Conservation (phyloP, 805 yeast genomes). For the Blastobotrys americana region DNA sequence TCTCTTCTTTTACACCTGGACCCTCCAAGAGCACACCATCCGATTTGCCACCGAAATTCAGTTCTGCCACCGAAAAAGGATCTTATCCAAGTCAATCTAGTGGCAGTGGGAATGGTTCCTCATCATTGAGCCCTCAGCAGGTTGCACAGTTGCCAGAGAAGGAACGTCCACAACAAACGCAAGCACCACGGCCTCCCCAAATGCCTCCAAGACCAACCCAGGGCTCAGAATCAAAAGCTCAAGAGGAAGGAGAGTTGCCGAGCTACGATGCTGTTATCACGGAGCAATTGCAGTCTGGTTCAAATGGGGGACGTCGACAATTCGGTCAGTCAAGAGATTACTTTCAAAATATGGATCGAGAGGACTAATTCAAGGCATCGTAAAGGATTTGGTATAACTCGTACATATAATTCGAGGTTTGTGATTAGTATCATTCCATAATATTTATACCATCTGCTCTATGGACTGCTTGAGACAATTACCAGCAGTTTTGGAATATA, state of each 20-base stretch:
- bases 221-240: neutral
- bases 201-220: neutral
- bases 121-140: neutral
- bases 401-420: too few relatives aligned
- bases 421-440: neutral
- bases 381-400: too few relatives aligned
- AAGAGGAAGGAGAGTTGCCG: conserved; percentile 10
- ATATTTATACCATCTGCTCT: neutral
- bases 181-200: neutral
- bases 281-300: neutral
- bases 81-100: neutral
- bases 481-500: conserved; percentile 2
- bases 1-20: neutral
- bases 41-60: neutral
- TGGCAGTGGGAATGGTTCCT: neutral
- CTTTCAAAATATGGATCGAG: conserved; percentile 5
- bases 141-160: neutral
- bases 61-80: neutral
- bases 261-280: conserved; percentile 14
- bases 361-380: conserved; percentile 7
- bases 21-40: too few relatives aligned
- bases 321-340: conserved; percentile 14
- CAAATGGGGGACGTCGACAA: conserved; percentile 5
- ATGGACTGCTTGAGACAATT: neutral
- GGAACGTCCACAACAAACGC: neutral